These are phyloP conservation scores for Mycena rosella DNA, from an alignment of 768 basidiomycete species.

Conservation along the genomic window DNA sequence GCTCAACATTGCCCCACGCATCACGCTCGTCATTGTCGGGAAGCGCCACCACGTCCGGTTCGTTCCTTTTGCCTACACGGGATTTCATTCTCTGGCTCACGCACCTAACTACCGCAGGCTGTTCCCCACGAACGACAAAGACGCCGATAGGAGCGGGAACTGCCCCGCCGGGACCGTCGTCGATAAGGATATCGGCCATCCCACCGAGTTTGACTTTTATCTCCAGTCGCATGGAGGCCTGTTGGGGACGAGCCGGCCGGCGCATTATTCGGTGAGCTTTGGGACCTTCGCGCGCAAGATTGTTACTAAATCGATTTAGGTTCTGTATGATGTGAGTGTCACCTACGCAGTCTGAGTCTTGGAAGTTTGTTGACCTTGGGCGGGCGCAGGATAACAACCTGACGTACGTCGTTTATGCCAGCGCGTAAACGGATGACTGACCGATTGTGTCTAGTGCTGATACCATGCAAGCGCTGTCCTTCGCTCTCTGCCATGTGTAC, in stretches of 20 bases:
- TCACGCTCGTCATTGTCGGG: conserved; percentile 85
- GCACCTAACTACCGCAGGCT: conserved; percentile 40
- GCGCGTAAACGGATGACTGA: not conserved
- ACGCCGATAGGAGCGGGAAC: conserved; percentile 78
- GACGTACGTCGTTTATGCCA: conserved; percentile 53
- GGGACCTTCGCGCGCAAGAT: not conserved
- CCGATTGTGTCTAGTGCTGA: conserved; percentile 61
- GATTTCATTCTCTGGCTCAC: not conserved
- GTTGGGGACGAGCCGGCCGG: conserved; percentile 75
- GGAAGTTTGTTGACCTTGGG: not conserved
- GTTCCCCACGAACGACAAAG: conserved; percentile 56
- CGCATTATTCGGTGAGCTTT: conserved; percentile 58
- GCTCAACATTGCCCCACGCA: conserved; percentile 69
- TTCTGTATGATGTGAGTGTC: conserved; percentile 56
- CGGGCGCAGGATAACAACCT: conserved; percentile 67
- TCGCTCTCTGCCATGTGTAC: conserved; percentile 84
- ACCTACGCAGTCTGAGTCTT: no score
- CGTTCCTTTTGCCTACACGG: no score
- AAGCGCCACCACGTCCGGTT: conserved; percentile 76
- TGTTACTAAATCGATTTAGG: conserved; percentile 42
- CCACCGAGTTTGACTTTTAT: conserved; percentile 83
- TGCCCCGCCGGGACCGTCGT: conserved; percentile 84
- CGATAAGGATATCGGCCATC: conserved; percentile 77
- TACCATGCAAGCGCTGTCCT: conserved; percentile 76
- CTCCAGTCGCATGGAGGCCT: conserved; percentile 83